Percentiles rank a stretch among this genome's conserved stretches.
Evolutionary conservation across 2,329 filamentous ascomycete species (phyloP).

Genomic region (Arthrobotrys musiformis): DNA sequence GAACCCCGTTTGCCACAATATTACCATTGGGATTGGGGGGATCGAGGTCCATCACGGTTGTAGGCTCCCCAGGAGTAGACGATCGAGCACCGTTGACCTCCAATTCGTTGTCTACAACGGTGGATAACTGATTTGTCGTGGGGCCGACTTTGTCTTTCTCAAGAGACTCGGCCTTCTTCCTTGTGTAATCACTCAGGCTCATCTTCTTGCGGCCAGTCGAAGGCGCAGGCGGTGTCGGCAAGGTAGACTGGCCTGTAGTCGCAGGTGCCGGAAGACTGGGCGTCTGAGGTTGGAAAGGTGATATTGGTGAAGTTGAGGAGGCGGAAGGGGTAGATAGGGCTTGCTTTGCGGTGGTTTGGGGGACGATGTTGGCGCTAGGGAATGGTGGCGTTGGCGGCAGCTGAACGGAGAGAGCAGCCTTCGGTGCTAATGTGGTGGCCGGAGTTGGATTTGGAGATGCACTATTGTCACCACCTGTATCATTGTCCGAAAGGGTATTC

Average conservation of each 20-base stretch:
- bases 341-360: not conserved
- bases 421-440: not conserved
- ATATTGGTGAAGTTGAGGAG: conserved; percentile 20
- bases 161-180: conserved; percentile 43
- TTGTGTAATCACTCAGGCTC: conserved; percentile 44
- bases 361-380: not conserved
- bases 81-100: conserved; percentile 24
- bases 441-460: not conserved
- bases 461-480: not conserved
- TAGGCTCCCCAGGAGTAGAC: not conserved
- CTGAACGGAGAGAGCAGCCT: conserved; percentile 16
- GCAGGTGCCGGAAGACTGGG: not conserved
- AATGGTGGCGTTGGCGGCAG: conserved; percentile 20
- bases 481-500: not conserved
- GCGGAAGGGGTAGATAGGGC: conserved; percentile 23
- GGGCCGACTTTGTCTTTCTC: conserved; percentile 36
- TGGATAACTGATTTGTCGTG: not conserved
- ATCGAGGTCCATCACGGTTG: conserved; percentile 41
- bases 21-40: conserved; percentile 35
- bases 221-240: conserved; percentile 31
- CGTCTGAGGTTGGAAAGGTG: conserved; percentile 28
- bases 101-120: conserved; percentile 21
- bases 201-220: conserved; percentile 35
- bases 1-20: conserved; percentile 15
- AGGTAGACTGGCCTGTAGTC: not conserved